Base-by-base conservation (phyloP, 2,329 filamentous ascomycete species). In the Fusarium mangiferae region DNA sequence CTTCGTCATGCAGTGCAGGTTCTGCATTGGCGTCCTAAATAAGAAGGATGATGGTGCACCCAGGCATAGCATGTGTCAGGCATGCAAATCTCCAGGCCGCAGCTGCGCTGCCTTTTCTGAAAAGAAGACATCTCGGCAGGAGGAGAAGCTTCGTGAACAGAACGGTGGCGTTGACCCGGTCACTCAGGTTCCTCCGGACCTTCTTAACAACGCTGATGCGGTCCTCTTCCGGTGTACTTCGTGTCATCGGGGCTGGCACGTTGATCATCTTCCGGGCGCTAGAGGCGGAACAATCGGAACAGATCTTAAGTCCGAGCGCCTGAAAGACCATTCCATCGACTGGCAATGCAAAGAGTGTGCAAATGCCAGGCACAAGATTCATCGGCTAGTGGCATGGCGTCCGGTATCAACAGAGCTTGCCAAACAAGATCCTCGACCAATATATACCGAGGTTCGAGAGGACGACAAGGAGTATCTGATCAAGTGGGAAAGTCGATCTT, bases 401-500 rank as follows among this genome's bases (percentile, higher is more conserved):
- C 94, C 94, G 1, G 81, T 85, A 1, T 30, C 88, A 6, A 54
- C 45, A 22, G 56, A 45, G 12, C 30, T 65, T 15, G 33, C 48
- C 9, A 48, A 73, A 5, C 44, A 68, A 26, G 54, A 66, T 24
- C 62, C 62, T 35, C 55, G 39, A 9, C 73, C 72, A 1, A 44
- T 65, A 15, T 81, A 71, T 44, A 82, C 84, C 17, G 92, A 96
- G 78, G 55, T 82, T 38, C 56, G 55, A 17, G 83, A 85, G 39
- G 92, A 94, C 62, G 87, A 93, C n/a, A 95, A 95, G 74, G 94
- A 98, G 75, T 99, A 98, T 78, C 88, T 99, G 6, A 84, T 99
- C 76, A 98, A 96, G 80, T 98, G 95, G 94, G 90, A 93, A 49
- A 86, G 87, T 0, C 87, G 90, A 63, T 98, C 96, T 0, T 97